Base-by-base conservation (phyloP, 495 filamentous ascomycete genomes). In the Staphylotrichum tortipilum region DNA sequence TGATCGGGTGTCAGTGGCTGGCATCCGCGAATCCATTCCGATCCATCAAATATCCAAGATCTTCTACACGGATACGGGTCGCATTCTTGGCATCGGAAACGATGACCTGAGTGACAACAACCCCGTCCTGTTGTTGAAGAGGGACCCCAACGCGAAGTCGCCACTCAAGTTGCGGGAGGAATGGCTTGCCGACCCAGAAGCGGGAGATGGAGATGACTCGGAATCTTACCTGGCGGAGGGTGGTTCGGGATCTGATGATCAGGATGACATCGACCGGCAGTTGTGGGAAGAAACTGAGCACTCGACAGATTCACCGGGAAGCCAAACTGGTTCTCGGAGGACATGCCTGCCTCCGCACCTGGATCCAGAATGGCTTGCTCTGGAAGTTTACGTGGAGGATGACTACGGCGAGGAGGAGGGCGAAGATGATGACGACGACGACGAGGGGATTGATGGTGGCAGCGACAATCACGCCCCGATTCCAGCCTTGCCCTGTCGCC, bases 11-110 rank as follows among this genome's bases (percentile, higher is more conserved):
- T 46, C 66, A 7, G 61, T 67, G 22, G 90, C 92, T 19, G 94
- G 94, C 5, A 82, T 97, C 17, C 74, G 89, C 26, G 86, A 94
- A 56, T 75, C 81, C 23, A 73, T 99, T 6, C 92, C 94, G 0
- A 83, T 99, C 28, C 83, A 94, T 61, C 83, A 97, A 58, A 80
- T 97, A 9, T 87, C 88, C 19, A 97, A 94, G 57, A 92, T 99
- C 21, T 97, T 99, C 66, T 99, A 97, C 56, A 91, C 92, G 12
- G 88, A 96, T 56, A 95, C 92, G 4, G 90, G 94, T 21, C 86
- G 85, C 61, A 90, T 99, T 15, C 77, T 99, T 29, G 94, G 94
- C 49, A 95, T 97, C 49, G 83, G 81, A 29, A 79, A 76, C 31
- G 80, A 88, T 26, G 81, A 81, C 4, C 75, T 77, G 7, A 86